These are phyloP conservation scores for Dalechampia spathulata DNA, from an alignment of 441 rosid species.

Conservation along the genomic window DNA sequence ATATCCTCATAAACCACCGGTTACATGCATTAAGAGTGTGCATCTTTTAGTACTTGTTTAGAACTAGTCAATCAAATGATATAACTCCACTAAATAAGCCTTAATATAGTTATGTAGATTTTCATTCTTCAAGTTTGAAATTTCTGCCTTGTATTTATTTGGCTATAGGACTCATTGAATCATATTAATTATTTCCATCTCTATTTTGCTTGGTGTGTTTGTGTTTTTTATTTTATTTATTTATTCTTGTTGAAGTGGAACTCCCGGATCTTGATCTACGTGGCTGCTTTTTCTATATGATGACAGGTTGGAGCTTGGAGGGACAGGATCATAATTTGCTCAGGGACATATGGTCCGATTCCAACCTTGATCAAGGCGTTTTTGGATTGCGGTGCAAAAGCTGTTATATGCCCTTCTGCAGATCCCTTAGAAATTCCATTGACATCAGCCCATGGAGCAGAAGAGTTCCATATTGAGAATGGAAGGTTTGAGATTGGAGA, in stretches of 20 bases:
- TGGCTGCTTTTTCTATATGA: constrained; percentile 9
- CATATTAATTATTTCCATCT: not conserved
- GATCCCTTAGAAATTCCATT: constrained; percentile 58
- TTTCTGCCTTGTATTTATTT: not conserved
- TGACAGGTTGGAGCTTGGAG: constrained; percentile 93
- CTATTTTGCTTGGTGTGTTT: not conserved
- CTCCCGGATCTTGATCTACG: not conserved
- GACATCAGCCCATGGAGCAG: constrained; percentile 40
- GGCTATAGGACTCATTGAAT: not conserved
- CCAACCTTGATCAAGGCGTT: constrained; percentile 68
- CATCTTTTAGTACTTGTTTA: not conserved
- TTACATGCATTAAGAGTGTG: too few relatives aligned
- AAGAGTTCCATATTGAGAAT: constrained; percentile 49
- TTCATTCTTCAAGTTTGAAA: not conserved
- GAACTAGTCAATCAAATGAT: not conserved
- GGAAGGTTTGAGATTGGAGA: constrained; percentile 88
- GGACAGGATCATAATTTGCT: constrained; percentile 80
- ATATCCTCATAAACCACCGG: constrained; percentile 1
- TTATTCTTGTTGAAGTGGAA: too few relatives aligned
- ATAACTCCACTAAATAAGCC: too few relatives aligned
- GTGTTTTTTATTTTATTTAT: not conserved
- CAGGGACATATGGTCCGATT: constrained; percentile 75
- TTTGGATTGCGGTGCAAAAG: constrained; percentile 88
- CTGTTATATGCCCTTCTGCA: constrained; percentile 64
- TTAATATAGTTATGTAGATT: too few relatives aligned